Evolutionary conservation across 2,329 filamentous ascomycete genomes (phyloP), one percentile per base, ranked within the genome.

Genomic region (Colletotrichum echinochloae): DNA sequence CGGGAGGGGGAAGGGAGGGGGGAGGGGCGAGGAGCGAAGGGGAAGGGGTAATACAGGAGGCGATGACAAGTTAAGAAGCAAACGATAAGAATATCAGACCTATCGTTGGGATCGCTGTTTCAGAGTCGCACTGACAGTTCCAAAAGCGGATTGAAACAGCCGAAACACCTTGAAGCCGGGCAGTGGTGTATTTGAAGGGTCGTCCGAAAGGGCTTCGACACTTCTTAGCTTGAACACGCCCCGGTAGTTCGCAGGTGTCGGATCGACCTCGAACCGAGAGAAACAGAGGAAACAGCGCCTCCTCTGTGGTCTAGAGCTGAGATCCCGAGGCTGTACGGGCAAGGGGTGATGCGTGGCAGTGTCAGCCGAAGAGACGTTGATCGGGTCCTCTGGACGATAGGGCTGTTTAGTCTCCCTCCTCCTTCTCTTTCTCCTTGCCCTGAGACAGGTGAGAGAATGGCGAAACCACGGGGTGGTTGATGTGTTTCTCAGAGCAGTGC

Each of bases 51-150:
- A 35, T 49, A 64, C 65, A 70, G 65, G 65, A 68, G 65, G 54
- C 33, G 48, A 69, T 60, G 69, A 70, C 54, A 69, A 71, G 69
- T 64, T 60, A 65, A 70, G 69, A 71, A 69, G 65, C 65, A 71
- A 68, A 71, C 68, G 72, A 75, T 76, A 72, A 72, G 76, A 77
- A 76, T 73, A 77, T 75, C 74, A 76, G 75, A 76, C 71, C 75
- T 77, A 75, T 77, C 74, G 72, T 75, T 75, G 76, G 77, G 79
- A 82, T 81, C 79, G 78, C 79, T 78, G 77, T 79, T 80, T 79
- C 77, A 79, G 75, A 76, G 75, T 79, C 75, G 79, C 77, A 80
- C 77, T 78, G 78, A 79, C 77, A 75, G 74, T 76, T 75, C 74
- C 74, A 69, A 75, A 77, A 74, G 75, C 75, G 74, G 76, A 78